These are phyloP conservation scores for Penicillium macrosclerotiorum DNA, from an alignment of 495 filamentous ascomycete species.

Conservation along the genomic window DNA sequence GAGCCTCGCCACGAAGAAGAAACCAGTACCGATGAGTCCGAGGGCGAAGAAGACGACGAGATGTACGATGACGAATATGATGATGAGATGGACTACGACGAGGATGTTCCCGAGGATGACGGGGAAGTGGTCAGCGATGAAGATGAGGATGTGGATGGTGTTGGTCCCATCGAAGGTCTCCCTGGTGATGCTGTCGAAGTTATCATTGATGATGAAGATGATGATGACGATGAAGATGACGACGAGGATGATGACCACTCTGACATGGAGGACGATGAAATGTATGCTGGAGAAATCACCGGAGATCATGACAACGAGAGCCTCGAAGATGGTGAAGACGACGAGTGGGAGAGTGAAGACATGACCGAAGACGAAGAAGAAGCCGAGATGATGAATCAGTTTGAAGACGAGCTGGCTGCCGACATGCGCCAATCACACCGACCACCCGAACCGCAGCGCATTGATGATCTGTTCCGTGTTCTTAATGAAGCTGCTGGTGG, in stretches of 20 bases:
- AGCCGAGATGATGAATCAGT: slow-evolving; percentile 49
- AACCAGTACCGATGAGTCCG: slow-evolving; percentile 61
- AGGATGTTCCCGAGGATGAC: slow-evolving; percentile 71
- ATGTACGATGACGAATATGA: slow-evolving; percentile 84
- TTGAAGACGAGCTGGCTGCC: slow-evolving; percentile 50
- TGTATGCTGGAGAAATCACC: slow-evolving; percentile 53
- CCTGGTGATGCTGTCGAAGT: slow-evolving; percentile 81
- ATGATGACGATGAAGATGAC: slow-evolving; percentile 59
- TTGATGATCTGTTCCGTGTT: slow-evolving; percentile 43
- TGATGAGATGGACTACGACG: slow-evolving; percentile 89
- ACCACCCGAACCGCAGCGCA: slow-evolving; percentile 56
- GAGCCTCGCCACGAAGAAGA: slow-evolving; percentile 80
- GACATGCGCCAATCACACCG: slow-evolving; percentile 66
- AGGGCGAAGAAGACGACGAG: slow-evolving; percentile 74
- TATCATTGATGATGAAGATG: slow-evolving; percentile 73
- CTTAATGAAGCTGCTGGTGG: slow-evolving; percentile 41
- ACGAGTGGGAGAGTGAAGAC: slow-evolving; percentile 61
- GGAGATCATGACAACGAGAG: slow-evolving; percentile 66
- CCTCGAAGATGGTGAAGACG: slow-evolving; percentile 54
- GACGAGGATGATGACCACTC: slow-evolving; percentile 65
- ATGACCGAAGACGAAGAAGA: slow-evolving; percentile 56
- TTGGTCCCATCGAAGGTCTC: slow-evolving; percentile 83
- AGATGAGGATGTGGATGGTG: slow-evolving; percentile 75
- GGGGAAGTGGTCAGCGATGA: slow-evolving; percentile 88
- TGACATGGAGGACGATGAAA: slow-evolving; percentile 52